Base-by-base conservation (phyloP, 192 early-diverging fungal genomes). In the Coemansia sp. region DNA sequence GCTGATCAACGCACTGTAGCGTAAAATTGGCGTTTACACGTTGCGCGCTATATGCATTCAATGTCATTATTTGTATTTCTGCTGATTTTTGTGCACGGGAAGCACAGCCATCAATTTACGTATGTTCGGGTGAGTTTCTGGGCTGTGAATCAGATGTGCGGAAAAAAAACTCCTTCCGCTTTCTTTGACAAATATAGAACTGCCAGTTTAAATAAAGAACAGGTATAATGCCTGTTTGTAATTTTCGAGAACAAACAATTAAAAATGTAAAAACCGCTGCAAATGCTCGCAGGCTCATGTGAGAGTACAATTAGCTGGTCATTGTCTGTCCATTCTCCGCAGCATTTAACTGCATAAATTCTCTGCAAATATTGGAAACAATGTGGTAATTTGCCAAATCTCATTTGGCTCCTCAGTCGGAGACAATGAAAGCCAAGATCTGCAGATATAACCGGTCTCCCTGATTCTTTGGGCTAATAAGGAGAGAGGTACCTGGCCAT, bases 401-500 rank as follows among this genome's bases (percentile, higher is more conserved):
- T n/a, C 41, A 43, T 43, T 43, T n/a, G 15, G 41, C 41, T 43
- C 41, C 29, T 32, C 29, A 32, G 29, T 32, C 29, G 29, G 29
- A 43, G 12, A 43, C 41, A 43, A 43, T 43, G 41, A 0, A 32
- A 6, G 41, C 41, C 41, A 11, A n/a, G 41, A 43, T 43, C 41
- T 43, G 41, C 41, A 15, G 2, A 2, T 43, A 43, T 15, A 43
- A 43, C 41, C 29, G 41, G 41, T 43, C 41, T 43, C 14, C 15
- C 41, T n/a, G 41, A 2, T 4, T 43, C 15, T 22, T 56, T 38
- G 29, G 38, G 32, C 32, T 67, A 80, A 55, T 69, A 81, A 0
- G 79, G 79, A 3, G 79, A 81, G n/a, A 55, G 37, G 58, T 81
- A 81, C 12, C 62, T 70, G 39, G 67, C 79, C 5, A 29, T 37